Base-by-base conservation (phyloP, 2,329 filamentous ascomycete species). In the Neonectria faginata region DNA sequence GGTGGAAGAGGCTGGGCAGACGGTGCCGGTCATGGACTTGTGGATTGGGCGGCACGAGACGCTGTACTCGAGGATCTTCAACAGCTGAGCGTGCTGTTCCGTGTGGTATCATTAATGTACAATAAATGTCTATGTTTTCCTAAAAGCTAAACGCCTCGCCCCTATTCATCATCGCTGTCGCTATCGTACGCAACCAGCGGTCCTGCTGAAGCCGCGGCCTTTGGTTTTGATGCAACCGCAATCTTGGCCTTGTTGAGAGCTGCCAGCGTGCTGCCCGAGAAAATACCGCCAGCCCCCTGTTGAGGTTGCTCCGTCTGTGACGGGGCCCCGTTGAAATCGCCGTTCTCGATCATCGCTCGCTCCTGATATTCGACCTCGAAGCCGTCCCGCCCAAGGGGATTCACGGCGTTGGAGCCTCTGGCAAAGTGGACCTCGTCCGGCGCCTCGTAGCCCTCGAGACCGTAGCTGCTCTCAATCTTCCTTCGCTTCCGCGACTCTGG, bases 361-460 rank as follows among this genome's bases (percentile, higher is more conserved):
- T 89, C 84, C 71, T 91, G 84, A 52, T 89, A 83, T 74, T 92
- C 89, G 29, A 90, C 78, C 68, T 91, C 89, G 62, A 87, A 84
- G 0, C 88, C 89, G 52, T 86, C 79, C 41, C 87, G 80, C 1
- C 87, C 87, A 3, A 81, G 74, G 0, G 87, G 86, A 71, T 89
- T 89, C 31, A 90, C 86, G 0, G 88, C 87, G 68, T 89, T 89
- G 70, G 89, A 87, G 39, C 94, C 93, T 51, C 92, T 86, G 0
- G 94, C 92, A 79, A 94, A 97, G 87, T 97, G 97, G 27, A 99
- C 89, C 67, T 96, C 91, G 76, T 99, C 96, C 0, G 95, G 94
- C 2, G 94, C 94, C 74, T 98, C 93, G 77, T 97, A 98, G 1
- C 94, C 95, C 59, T 95, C 87, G 50, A 99, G 79, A 0, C 94